Percentiles rank a stretch among this genome's conserved stretches.
Conservation (phyloP, 345 rosid genomes). For the Brassica carinata region DNA sequence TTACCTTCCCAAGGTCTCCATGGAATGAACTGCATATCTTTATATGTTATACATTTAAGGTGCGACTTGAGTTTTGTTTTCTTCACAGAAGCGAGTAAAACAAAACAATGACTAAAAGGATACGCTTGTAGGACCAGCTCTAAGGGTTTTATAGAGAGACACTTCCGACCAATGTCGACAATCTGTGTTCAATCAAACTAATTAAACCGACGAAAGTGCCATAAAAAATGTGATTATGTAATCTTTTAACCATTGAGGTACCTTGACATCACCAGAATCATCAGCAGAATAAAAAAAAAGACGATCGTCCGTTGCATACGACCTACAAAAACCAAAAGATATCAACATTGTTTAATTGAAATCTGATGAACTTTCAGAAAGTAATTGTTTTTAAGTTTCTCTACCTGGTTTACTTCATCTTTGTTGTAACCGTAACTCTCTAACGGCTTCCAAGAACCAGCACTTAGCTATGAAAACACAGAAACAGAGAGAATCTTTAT, state of each 20-base stretch:
- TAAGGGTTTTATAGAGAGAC: slow-evolving; percentile 78
- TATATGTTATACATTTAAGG: slow-evolving; percentile 41
- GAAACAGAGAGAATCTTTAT: not conserved
- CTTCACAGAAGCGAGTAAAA: not conserved
- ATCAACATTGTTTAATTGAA: not conserved
- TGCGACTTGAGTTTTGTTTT: not conserved
- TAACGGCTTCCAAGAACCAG: slow-evolving; percentile 57
- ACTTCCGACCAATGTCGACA: slow-evolving; percentile 65
- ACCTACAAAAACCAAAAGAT: slow-evolving; percentile 4
- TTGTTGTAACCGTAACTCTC: slow-evolving; percentile 69
- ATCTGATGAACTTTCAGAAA: not conserved
- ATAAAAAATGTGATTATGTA: not conserved
- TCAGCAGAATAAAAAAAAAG: slow-evolving; percentile 86
- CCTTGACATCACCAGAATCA: slow-evolving; percentile 89
- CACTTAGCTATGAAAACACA: slow-evolving; percentile 37
- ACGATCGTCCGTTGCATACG: slow-evolving; percentile 64
- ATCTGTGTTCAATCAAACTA: slow-evolving; percentile 52
- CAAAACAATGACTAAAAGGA: slow-evolving; percentile 50
- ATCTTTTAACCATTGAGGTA: slow-evolving; percentile 15
- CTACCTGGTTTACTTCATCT: slow-evolving; percentile 93
- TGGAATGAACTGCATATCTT: slow-evolving; percentile 91
- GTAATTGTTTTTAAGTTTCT: not conserved
- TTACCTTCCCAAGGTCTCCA: slow-evolving; percentile 98
- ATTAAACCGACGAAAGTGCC: not conserved
- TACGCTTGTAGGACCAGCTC: slow-evolving; percentile 90